Evolutionary conservation across 306 rosid species (phyloP).

Genomic region (Echinosophora koreensis): DNA sequence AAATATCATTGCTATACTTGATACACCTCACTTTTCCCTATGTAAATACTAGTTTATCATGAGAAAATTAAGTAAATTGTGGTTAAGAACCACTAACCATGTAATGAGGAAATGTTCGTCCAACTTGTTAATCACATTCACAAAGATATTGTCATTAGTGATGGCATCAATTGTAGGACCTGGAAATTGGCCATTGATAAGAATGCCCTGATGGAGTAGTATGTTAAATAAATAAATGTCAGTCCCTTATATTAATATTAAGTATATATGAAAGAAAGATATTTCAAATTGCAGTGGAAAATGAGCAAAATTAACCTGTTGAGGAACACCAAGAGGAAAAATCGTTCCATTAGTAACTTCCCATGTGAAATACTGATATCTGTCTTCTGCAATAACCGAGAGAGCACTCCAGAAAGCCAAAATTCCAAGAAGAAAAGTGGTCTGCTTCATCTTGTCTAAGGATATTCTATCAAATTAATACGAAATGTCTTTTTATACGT

Average conservation of each 20-base stretch:
- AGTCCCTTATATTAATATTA: neutral
- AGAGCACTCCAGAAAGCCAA: slow-evolving; percentile 57
- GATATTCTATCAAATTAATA: slow-evolving; percentile 14
- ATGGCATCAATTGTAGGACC: slow-evolving; percentile 83
- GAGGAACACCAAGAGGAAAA: slow-evolving; percentile 77
- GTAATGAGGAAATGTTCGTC: slow-evolving; percentile 87
- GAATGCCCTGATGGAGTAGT: slow-evolving; percentile 64
- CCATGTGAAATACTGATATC: slow-evolving; percentile 69
- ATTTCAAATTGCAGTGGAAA: neutral
- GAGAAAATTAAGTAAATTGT: neutral
- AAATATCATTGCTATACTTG: too few species aligned
- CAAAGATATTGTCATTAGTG: slow-evolving; percentile 78
- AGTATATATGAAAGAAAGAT: neutral
- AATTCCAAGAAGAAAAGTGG: slow-evolving; percentile 53
- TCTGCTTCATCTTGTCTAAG: slow-evolving; percentile 53
- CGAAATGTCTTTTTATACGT: neutral
- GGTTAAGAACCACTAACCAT: slow-evolving; percentile 61
- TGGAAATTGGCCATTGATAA: slow-evolving; percentile 88
- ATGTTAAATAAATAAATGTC: neutral
- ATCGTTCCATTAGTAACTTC: slow-evolving; percentile 67
- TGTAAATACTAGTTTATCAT: neutral
- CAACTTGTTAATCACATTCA: slow-evolving; percentile 73
- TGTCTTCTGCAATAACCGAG: slow-evolving; percentile 73
- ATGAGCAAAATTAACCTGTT: slow-evolving; percentile 55
- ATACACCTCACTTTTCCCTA: too few species aligned